Base-by-base conservation (phyloP, 345 rosid species). In the Melastoma malabathricum region DNA sequence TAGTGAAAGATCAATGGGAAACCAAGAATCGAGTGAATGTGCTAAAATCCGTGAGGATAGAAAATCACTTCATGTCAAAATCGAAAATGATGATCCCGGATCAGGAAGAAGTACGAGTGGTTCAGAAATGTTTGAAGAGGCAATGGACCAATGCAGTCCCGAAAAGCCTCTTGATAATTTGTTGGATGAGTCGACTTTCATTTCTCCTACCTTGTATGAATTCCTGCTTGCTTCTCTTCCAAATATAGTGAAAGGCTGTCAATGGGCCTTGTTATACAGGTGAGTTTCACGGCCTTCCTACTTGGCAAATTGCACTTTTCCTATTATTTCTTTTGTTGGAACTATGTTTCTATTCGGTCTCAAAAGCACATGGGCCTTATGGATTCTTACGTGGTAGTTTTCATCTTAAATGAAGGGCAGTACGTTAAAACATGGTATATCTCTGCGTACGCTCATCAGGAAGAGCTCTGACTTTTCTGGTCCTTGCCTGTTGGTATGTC, bases 351-450 rank as follows among this genome's bases (percentile, higher is more conserved):
- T 39, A 25, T 55, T 12, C n/a, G 13, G 15, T 48, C 44, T 16
- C 18, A 43, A 31, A 51, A 45, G 3, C 56, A 22, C 19, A 52
- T 22, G 47, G 55, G 46, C 12, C 18, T 50, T 57, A 25, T 59
- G 17, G 44, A 58, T 64, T 61, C 75, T 68, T 51, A 66, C 71
- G 69, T 53, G 59, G 27, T 59, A 38, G 68, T 67, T 39, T 53
- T 65, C 70, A 50, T 64, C 70, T 81, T 54, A 55, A 79, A 70
- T 86, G 87, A 86, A 92, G 95, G 95, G 94, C 96, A 87, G 98
- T 70, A 84, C 96, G 64, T 69, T 75, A 71, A 92, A 79, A 72
- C 89, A 92, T 78, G 98, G 96, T 22, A 92, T 84, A 61, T 86
- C 96, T 55, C 84, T 92, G 8, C 98, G 87, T 46, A 92, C 98